phyloP scores from a whole-genome alignment of 73 alveolate species.

The Durusdinium trenchii region DNA sequence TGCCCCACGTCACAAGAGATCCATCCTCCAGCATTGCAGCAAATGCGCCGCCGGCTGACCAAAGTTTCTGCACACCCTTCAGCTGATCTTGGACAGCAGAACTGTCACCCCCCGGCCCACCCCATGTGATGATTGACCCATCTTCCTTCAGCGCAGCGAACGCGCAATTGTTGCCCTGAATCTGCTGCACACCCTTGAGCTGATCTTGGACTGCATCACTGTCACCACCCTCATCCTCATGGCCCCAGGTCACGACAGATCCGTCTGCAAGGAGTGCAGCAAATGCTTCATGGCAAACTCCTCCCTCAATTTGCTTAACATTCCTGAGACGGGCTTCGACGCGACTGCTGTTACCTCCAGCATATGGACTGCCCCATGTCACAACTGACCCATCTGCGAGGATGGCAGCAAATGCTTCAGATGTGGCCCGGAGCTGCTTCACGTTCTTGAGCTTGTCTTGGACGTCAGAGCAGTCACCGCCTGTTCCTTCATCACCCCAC shows the following conservation, averaged over 20 bases:
- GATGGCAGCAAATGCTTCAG: constrained; percentile 38
- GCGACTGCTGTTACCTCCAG: background rate
- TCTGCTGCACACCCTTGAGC: background rate
- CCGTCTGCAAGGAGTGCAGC: background rate
- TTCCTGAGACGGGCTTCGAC: background rate
- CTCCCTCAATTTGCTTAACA: background rate
- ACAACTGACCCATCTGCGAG: constrained; percentile 40
- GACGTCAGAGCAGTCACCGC: constrained; percentile 25
- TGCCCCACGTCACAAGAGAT: no score
- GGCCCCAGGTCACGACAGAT: constrained; percentile 11
- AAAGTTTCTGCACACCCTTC: constrained; percentile 17
- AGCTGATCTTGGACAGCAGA: constrained; percentile 28
- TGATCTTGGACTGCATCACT: background rate
- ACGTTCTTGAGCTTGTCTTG: constrained; percentile 35
- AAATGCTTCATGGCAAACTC: background rate
- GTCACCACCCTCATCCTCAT: background rate
- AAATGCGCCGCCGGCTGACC: background rate
- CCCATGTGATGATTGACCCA: background rate
- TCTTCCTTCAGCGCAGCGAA: constrained; percentile 9
- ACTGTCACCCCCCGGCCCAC: background rate
- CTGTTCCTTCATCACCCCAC: constrained; percentile 16
- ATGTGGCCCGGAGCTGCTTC: constrained; percentile 28
- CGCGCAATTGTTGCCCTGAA: background rate
- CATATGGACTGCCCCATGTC: constrained; percentile 29
- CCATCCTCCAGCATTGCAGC: constrained; percentile 15